These are phyloP conservation scores for Cystofilobasidium bisporidii DNA, from an alignment of 768 basidiomycete genomes.

Conservation along the genomic window DNA sequence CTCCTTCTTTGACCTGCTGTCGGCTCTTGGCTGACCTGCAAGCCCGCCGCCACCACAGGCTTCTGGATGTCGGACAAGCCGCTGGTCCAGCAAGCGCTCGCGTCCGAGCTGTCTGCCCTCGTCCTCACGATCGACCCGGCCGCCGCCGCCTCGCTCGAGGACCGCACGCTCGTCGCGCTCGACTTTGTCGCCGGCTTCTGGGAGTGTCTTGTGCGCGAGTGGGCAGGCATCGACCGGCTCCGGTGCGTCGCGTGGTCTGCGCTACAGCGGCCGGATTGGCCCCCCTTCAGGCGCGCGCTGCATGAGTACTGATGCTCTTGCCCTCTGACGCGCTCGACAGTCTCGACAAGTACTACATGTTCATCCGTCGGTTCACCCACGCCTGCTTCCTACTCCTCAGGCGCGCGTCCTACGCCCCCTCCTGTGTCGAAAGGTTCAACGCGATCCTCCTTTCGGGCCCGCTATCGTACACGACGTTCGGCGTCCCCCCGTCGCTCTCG, in stretches of 20 bases:
- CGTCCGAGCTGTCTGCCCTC: slow-evolving; percentile 72
- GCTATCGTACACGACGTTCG: slow-evolving; percentile 64
- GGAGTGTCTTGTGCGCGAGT: slow-evolving; percentile 80
- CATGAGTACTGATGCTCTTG: background rate
- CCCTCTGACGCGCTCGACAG: slow-evolving; percentile 42
- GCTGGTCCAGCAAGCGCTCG: slow-evolving; percentile 83
- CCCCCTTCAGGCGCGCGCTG: too few species aligned
- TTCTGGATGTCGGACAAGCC: slow-evolving; percentile 99
- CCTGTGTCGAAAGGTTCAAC: slow-evolving; percentile 54
- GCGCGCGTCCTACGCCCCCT: slow-evolving; percentile 57
- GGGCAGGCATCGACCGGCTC: slow-evolving; percentile 82
- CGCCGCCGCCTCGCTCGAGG: slow-evolving; percentile 11
- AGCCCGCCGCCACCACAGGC: too few species aligned
- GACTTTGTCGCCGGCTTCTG: slow-evolving; percentile 82
- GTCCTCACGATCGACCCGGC: slow-evolving; percentile 57
- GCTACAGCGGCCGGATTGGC: too few species aligned
- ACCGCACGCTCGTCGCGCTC: slow-evolving; percentile 48
- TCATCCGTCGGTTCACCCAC: slow-evolving; percentile 78
- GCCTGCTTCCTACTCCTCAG: slow-evolving; percentile 73
- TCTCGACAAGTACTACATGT: slow-evolving; percentile 96
- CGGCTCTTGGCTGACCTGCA: too few species aligned
- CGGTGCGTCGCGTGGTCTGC: slow-evolving; percentile 48
- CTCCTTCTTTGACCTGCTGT: background rate
- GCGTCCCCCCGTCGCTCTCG: slow-evolving; percentile 65
- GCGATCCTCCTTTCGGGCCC: slow-evolving; percentile 65